Evolutionary conservation across 306 rosid genomes (phyloP), one percentile per base, ranked within the genome.

Genomic region (Amphicarpaea edgeworthii): DNA sequence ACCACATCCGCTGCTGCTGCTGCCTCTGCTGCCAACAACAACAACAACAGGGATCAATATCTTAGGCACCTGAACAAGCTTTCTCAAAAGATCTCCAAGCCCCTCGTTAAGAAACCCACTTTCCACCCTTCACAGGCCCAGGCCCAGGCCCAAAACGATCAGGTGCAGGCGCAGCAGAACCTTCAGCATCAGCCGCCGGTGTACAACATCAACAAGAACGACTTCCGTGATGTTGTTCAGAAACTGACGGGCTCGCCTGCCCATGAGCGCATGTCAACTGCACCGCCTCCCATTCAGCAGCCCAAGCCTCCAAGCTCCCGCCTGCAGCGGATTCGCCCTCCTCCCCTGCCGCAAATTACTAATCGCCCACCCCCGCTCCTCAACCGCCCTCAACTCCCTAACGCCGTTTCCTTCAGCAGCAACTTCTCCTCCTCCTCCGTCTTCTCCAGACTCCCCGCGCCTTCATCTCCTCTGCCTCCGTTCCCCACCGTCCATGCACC

Each of bases 161-260:
- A 78, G 40, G 5, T 60, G 2, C 83, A 72, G 4, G 12, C 67
- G 7, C 87, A 55, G 46, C 86, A 80, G 65, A 81, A 78, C 2
- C 86, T 85, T 43, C 97, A 90, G 74, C 93, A 95, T 42, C 97
- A 95, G 74, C 98, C 99, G 8, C 99, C 99, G 2, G 98, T 96
- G 6, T 96, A 96, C 80, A 96, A 96, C 81, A 96, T 96, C 81
- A 96, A 90, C 93, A 96, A 96, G 83, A 96, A 84, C 43, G 99
- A 96, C 42, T 96, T 96, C 87, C 78, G 99, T 12, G 98, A 96
- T 14, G 97, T 92, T 3, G 99, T 96, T 23, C 99, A 96, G 86
- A 96, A 89, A 85, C 97, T 96, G 30, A 96, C 98, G 1, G 98
- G 99, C 5, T 93, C 99, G 3, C 99, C 99, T 30, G 96, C 96